Evolutionary conservation across 2,329 filamentous ascomycete species (phyloP), one percentile per base, ranked within the genome.

Genomic region (Colletotrichum euphorbiae): DNA sequence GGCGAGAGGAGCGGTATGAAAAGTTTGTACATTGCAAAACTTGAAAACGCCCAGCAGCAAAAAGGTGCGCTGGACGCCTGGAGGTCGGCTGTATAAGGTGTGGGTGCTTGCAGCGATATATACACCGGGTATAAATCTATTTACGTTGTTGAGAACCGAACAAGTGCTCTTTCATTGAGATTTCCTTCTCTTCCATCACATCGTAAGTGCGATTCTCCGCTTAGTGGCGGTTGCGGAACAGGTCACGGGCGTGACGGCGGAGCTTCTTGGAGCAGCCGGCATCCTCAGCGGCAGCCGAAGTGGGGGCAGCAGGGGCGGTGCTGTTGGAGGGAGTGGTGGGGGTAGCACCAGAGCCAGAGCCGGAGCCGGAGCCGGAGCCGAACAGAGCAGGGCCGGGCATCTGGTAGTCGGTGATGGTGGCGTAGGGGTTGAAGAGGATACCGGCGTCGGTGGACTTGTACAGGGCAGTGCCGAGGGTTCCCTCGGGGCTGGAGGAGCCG

Each of bases 381-480:
- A 36, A 69, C 36, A 69, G 67, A 40, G 62, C 43, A 54, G 77
- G 77, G 3, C 77, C 77, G 13, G 77, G 77, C 15, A 78, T 77
- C 15, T 69, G 63, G 71, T 79, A 79, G 45, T 67, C 70, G 36
- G 54, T 57, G 69, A 74, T 75, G 13, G 71, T 40, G 40, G 65
- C 45, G 73, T 78, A 80, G 33, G 67, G 73, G 69, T 78, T 77
- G 72, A 79, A 78, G 13, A 75, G 62, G 54, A 79, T 77, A 11
- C 77, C 77, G 1, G 77, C 71, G 31, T 79, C 75, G 40, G 73
- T 69, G 28, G 72, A 43, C 21, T 72, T 75, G 71, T 77, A 74
- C 28, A 77, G 72, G 17, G 73, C 66, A 4, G 75, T 76, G 21
- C 73, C 77, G 28, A 77, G 72, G 40, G 77, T 74, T 6, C 77